Base-by-base conservation (phyloP, 768 basidiomycete genomes). In the button mushroom (Agaricus bisporus) region DNA sequence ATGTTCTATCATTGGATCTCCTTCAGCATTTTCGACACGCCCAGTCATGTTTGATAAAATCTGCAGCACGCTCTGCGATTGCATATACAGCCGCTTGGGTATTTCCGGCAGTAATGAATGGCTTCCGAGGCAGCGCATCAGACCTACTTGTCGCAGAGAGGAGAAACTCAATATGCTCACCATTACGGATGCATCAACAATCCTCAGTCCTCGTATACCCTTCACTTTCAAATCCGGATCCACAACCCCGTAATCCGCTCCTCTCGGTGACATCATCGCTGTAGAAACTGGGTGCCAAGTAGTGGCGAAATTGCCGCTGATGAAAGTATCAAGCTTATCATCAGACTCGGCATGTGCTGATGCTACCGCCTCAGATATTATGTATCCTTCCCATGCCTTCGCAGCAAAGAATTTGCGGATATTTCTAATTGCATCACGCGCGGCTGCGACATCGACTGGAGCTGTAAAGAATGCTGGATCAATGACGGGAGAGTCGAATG, bases 201-300 rank as follows among this genome's bases (percentile, higher is more conserved):
- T 59, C 3, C 73, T 63, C 49, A 74, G 46, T 7, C 68, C 72
- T 3, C 37, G 41, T 0, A 65, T 59, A 0, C 64, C 65, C 54
- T 74, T 73, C 6, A 75, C 68, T 35, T 43, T 58, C 47, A 76
- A 58, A 55, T 72, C 61, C 4, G 72, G 65, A 59, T 73, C 32
- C 32, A 32, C 32, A 32, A 32, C 32, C 8, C 66, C 6, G 10
- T 38, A 61, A 3, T 51, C 42, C 0, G 67, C 63, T 18, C 54
- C 51, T 20, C 46, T 42, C 0, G 62, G 51, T 7, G 67, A 66
- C 68, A 72, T 69, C 11, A 53, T 56, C 5, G 68, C 65, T 1
- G 68, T 70, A 6, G 68, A 64, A 11, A 64, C 60, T 11, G 67
- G 65, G 61, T 74, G 73, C 51, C 56, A 64, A 5, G 63, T 50